Evolutionary conservation across 352 stramenopile species (phyloP).

Genomic region (Phytophthora sansomeana): DNA sequence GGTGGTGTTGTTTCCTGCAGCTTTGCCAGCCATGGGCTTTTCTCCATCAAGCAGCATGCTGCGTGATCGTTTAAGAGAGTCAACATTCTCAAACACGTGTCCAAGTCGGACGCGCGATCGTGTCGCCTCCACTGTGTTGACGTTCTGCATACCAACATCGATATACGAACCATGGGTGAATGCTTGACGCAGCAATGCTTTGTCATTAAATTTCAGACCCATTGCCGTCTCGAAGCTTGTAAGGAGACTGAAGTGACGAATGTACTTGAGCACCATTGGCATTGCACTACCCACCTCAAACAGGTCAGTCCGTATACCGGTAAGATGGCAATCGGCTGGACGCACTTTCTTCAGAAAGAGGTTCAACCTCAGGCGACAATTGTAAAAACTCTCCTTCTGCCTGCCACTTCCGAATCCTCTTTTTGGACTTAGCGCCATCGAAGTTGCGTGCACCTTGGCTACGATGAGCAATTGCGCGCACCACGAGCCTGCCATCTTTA

Average conservation of each 20-base stretch:
- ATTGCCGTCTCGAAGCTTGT: slow-evolving; percentile 71
- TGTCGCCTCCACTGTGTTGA: slow-evolving; percentile 82
- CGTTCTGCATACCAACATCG: slow-evolving; percentile 85
- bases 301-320: slow-evolving; percentile 77
- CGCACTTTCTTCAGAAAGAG: slow-evolving; percentile 51
- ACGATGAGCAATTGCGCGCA: slow-evolving; percentile 53
- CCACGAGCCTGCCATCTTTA: slow-evolving; percentile 38
- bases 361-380: slow-evolving; percentile 68
- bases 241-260: slow-evolving; percentile 78
- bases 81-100: slow-evolving; percentile 77
- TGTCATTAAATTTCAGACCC: slow-evolving; percentile 74
- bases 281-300: slow-evolving; percentile 87
- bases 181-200: slow-evolving; percentile 79
- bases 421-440: slow-evolving; percentile 73
- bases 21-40: slow-evolving; percentile 14
- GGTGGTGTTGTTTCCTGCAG: slow-evolving; percentile 21
- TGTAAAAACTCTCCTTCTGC: slow-evolving; percentile 67
- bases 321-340: slow-evolving; percentile 68
- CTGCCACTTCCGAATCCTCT: slow-evolving; percentile 72
- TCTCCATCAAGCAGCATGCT: slow-evolving; percentile 55
- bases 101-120: slow-evolving; percentile 77
- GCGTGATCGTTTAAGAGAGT: slow-evolving; percentile 65
- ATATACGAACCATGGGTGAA: slow-evolving; percentile 89
- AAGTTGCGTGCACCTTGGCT: slow-evolving; percentile 65
- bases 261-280: slow-evolving; percentile 87